These are phyloP conservation scores for Daldinia sp. DNA, from an alignment of 2,329 filamentous ascomycete genomes.

Conservation along the genomic window DNA sequence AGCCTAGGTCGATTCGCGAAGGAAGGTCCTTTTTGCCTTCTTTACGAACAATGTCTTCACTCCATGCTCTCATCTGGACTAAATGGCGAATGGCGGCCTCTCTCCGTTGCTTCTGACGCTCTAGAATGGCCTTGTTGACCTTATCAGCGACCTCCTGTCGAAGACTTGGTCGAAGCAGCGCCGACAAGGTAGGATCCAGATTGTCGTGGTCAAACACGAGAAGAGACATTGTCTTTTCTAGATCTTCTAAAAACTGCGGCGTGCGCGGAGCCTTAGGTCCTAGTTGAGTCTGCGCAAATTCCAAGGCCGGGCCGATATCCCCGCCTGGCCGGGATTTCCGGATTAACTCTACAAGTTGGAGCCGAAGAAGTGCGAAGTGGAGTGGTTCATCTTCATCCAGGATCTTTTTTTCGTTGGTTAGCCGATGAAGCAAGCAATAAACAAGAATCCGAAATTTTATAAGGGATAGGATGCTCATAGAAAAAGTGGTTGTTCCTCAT, in stretches of 20 bases:
- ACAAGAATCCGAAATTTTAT: not conserved
- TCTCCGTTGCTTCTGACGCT: slow-evolving; percentile 76
- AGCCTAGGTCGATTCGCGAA: slow-evolving; percentile 56
- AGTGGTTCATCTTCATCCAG: slow-evolving; percentile 84
- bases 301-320: slow-evolving; percentile 82
- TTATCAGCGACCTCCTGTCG: slow-evolving; percentile 85
- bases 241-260: slow-evolving; percentile 82
- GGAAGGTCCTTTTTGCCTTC: slow-evolving; percentile 58
- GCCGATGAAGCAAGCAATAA: slow-evolving; percentile 16
- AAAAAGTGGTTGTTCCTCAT: slow-evolving; percentile 84
- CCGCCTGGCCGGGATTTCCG: slow-evolving; percentile 73
- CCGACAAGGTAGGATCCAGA: slow-evolving; percentile 79
- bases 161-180: slow-evolving; percentile 81
- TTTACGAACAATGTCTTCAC: slow-evolving; percentile 72
- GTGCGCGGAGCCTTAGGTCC: slow-evolving; percentile 88
- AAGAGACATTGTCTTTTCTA: slow-evolving; percentile 93
- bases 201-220: slow-evolving; percentile 88
- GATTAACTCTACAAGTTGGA: slow-evolving; percentile 95
- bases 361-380: slow-evolving; percentile 88
- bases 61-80: slow-evolving; percentile 86
- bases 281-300: slow-evolving; percentile 88
- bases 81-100: slow-evolving; percentile 87
- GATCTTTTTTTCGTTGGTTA: slow-evolving; percentile 69
- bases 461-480: slow-evolving; percentile 70
- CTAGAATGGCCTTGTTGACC: slow-evolving; percentile 90